Base-by-base conservation (phyloP, 306 rosid species). In the Fragaria nilgerrensis region DNA sequence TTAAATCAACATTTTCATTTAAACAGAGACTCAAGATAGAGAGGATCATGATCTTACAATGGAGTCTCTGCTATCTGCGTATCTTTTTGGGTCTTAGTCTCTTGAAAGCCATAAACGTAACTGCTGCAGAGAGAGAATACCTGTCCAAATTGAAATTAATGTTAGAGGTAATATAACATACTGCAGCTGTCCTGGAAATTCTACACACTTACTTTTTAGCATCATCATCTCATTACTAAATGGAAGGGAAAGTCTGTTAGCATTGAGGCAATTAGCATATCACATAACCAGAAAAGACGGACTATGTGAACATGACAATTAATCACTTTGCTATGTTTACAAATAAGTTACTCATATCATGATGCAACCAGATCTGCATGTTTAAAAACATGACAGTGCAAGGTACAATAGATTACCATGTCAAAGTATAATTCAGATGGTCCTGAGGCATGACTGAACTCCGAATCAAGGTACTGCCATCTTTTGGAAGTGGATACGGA, bases 121-220 rank as follows among this genome's bases (percentile, higher is more conserved):
- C 97, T 23, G 96, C 97, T 73, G 99, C 96, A 41, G 97, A 92
- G 68, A 92, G 91, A 27, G 97, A 87, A 84, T 92, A 92, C 99
- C 99, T 92, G 89, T 50, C 12, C 85, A 86, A 69, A 72, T 55
- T 22, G 34, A 63, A 69, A 47, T 63, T 1, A 27, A 3, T 36
- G 72, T 36, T 23, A 74, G 75, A 63, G 36, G 67, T 74, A 68
- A 25, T 12, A 29, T 27, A 23, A 25, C 41, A 29, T 7, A 34
- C 44, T 43, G 50, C 72, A 67, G 29, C 22, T 12, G 72, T 14
- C 6, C 3, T 13, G 12, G 16, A 29, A 10, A 39, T 9, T 36
- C 15, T 66, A 7, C n/a, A 34, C 32, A 13, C 47, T 65, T 34
- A 5, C 13, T 9, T 64, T 64, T 16, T 16, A 36, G n/a, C 23